Conservation (phyloP, 2,329 filamentous ascomycete genomes). For the Apiospora koreana region DNA sequence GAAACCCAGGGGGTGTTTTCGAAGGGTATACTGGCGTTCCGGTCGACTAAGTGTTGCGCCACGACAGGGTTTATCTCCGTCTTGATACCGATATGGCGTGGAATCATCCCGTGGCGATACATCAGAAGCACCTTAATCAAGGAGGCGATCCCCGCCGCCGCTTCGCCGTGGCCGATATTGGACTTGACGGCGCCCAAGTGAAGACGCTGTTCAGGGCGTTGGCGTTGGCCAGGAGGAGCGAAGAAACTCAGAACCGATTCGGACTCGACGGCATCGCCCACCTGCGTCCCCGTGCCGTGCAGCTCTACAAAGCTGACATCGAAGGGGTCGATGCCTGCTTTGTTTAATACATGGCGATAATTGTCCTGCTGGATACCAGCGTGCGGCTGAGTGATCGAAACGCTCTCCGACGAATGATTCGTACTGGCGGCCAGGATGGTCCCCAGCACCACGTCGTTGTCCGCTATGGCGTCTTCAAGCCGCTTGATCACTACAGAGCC, state of each 20-base stretch:
- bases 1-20: constrained; percentile 35
- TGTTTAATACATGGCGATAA: constrained; percentile 57
- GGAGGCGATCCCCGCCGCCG: constrained; percentile 38
- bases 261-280: constrained; percentile 68
- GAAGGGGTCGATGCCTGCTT: constrained; percentile 54
- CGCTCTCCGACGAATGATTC: constrained; percentile 46
- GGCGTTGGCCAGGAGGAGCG: constrained; percentile 39
- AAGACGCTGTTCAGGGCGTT: constrained; percentile 38
- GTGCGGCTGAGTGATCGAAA: constrained; percentile 43
- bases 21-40: constrained; percentile 40
- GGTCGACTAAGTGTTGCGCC: constrained; percentile 41
- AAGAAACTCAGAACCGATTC: constrained; percentile 61
- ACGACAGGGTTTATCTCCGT: constrained; percentile 36
- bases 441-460: constrained; percentile 39
- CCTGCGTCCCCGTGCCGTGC: constrained; percentile 72
- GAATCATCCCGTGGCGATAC: constrained; percentile 40
- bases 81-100: constrained; percentile 51
- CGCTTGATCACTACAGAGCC: constrained; percentile 51
- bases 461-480: constrained; percentile 38
- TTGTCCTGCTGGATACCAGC: constrained; percentile 61
- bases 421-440: constrained; percentile 50
- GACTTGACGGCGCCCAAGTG: constrained; percentile 49
- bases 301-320: constrained; percentile 67
- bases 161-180: constrained; percentile 50
- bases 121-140: constrained; percentile 49